A percentile compares a stretch with the other conserved stretches of the same genome.
These are phyloP conservation scores for Knufia fluminis DNA, from an alignment of 2,329 filamentous ascomycete genomes.

Conservation along the genomic window DNA sequence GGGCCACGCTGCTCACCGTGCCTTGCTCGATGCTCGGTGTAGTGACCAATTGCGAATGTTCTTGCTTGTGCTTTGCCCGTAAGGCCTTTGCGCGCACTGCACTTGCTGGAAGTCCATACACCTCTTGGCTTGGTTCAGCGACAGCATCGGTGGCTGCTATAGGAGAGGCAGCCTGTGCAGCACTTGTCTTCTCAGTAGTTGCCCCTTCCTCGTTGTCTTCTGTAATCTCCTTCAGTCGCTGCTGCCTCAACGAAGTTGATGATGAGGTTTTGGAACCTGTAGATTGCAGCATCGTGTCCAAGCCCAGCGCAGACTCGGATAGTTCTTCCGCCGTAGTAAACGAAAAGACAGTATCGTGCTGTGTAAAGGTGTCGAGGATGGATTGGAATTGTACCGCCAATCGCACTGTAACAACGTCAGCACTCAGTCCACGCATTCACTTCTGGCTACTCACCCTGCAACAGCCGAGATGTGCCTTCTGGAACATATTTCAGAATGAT, in stretches of 20 bases:
- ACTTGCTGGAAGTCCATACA: constrained; percentile 22
- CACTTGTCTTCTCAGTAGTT: constrained; percentile 28
- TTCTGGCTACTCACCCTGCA: constrained; percentile 62
- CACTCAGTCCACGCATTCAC: neutral
- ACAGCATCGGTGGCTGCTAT: constrained; percentile 31
- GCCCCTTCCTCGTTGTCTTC: constrained; percentile 67
- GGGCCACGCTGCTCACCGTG: neutral
- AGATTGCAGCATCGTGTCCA: constrained; percentile 81
- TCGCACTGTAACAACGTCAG: constrained; percentile 52
- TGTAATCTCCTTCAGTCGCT: constrained; percentile 81
- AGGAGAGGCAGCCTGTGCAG: neutral
- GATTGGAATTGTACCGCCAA: constrained; percentile 62
- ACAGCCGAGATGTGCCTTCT: constrained; percentile 76
- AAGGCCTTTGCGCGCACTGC: constrained; percentile 22
- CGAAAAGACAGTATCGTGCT: constrained; percentile 76
- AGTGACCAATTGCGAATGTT: constrained; percentile 7
- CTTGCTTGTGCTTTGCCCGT: constrained; percentile 21
- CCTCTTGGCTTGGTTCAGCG: constrained; percentile 17
- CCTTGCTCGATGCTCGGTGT: neutral
- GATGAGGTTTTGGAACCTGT: constrained; percentile 80
- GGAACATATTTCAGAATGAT: constrained; percentile 89
- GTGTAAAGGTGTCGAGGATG: constrained; percentile 60
- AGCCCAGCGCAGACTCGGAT: constrained; percentile 76
- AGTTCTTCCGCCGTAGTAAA: constrained; percentile 68
- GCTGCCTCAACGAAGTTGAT: constrained; percentile 65